These are phyloP conservation scores for Nakaseomyces delphensis DNA, from an alignment of 1,139 yeast species.

Conservation along the genomic window DNA sequence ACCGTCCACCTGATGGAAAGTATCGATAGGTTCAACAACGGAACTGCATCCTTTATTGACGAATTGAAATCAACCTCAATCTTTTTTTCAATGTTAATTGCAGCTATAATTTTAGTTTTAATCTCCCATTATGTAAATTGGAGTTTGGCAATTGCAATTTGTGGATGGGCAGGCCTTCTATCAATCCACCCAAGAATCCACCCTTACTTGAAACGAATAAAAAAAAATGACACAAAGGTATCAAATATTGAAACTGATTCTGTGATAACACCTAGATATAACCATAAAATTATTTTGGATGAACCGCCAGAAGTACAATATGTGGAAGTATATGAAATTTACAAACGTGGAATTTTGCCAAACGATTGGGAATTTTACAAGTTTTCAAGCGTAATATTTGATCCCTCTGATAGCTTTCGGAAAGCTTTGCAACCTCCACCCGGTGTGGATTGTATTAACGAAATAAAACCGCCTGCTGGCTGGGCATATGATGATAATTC, in stretches of 20 bases:
- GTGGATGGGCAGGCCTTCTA: constrained; percentile 47
- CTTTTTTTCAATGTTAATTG: constrained; percentile 39
- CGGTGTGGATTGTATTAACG: constrained; percentile 50
- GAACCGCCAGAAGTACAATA: constrained; percentile 51
- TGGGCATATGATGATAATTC: constrained; percentile 64
- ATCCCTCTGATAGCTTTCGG: constrained; percentile 42
- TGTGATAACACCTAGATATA: constrained; percentile 17
- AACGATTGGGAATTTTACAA: constrained; percentile 51
- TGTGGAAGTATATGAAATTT: constrained; percentile 72
- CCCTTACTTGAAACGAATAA: constrained; percentile 32
- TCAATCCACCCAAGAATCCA: constrained; percentile 50
- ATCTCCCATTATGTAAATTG: constrained; percentile 64
- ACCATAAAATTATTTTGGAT: constrained; percentile 52
- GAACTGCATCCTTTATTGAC: constrained; percentile 64
- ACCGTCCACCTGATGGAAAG: constrained; percentile 44
- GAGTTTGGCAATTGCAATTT: constrained; percentile 43
- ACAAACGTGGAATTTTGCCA: constrained; percentile 54
- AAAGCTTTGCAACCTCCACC: constrained; percentile 54
- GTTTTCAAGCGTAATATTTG: constrained; percentile 45
- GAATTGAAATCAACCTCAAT: constrained; percentile 56
- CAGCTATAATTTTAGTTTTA: constrained; percentile 38
- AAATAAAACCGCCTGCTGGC: constrained; percentile 57
- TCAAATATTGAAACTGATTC: constrained; percentile 16
- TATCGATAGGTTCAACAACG: constrained; percentile 48
- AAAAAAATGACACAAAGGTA: constrained; percentile 19